Percentiles rank a stretch among this genome's conserved stretches.
phyloP scores from a whole-genome alignment of 805 yeast genomes.

The Komagataella mondaviorum region DNA sequence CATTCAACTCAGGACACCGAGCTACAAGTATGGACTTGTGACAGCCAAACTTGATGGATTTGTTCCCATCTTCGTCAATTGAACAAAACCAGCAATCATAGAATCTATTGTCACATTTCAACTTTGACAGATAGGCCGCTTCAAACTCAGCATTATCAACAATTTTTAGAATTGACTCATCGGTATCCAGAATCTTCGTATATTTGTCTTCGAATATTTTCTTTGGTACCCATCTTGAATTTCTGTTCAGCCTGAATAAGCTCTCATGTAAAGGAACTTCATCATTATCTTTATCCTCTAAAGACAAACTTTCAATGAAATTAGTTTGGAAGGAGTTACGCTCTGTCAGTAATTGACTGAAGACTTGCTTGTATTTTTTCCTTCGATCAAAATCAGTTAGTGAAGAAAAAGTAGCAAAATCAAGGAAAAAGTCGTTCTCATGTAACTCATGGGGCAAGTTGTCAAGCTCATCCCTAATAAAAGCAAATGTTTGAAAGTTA shows the following conservation, averaged over 20 bases:
- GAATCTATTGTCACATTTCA: neutral
- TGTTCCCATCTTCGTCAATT: neutral
- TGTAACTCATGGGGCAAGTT: conserved; percentile 40
- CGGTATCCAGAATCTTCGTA: neutral
- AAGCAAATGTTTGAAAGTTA: conserved; percentile 49
- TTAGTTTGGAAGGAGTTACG: neutral
- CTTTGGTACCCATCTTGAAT: neutral
- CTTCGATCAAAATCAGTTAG: conserved; percentile 13
- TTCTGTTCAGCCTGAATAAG: neutral
- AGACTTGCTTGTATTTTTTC: neutral
- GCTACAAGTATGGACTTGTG: neutral
- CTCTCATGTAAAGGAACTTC: neutral
- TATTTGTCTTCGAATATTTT: neutral
- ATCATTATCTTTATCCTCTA: neutral
- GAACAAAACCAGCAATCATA: neutral
- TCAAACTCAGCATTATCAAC: neutral
- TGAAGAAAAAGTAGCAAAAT: conserved; percentile 43
- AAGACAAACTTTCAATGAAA: neutral
- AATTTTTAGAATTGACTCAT: neutral
- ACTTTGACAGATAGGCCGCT: neutral
- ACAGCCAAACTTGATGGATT: neutral
- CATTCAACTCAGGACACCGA: neutral
- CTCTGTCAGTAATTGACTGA: neutral
- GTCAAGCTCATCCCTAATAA: conserved; percentile 50
- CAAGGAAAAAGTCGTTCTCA: conserved; percentile 31